Evolutionary conservation across 1,284 basidiomycete species (phyloP).

Genomic region (Austropuccinia psidii): DNA sequence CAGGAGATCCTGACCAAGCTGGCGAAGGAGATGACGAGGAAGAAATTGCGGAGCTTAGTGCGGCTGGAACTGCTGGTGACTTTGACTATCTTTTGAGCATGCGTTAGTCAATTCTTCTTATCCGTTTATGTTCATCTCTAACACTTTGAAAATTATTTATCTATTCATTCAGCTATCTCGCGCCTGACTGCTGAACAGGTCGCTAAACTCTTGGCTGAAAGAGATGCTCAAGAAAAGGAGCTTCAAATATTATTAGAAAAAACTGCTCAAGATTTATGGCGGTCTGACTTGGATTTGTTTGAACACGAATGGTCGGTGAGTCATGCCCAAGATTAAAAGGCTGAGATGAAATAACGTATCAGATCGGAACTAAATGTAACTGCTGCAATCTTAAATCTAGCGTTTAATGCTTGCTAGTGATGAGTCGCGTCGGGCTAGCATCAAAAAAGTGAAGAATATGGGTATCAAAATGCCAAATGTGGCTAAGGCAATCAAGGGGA

Average conservation of each 20-base stretch:
- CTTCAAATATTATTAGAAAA: constrained; percentile 69
- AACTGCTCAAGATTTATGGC: constrained; percentile 80
- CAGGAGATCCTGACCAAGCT: constrained; percentile 56
- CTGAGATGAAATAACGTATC: not conserved
- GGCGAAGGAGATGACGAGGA: constrained; percentile 61
- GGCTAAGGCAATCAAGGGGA: constrained; percentile 8
- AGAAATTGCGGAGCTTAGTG: constrained; percentile 50
- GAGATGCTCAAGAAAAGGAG: constrained; percentile 73
- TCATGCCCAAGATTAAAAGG: constrained; percentile 38
- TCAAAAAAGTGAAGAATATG: constrained; percentile 12
- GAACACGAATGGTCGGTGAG: constrained; percentile 73
- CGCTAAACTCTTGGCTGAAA: constrained; percentile 71
- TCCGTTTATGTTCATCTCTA: not conserved
- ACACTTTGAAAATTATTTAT: constrained; percentile 37
- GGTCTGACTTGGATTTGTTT: constrained; percentile 77
- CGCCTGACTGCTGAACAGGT: constrained; percentile 56
- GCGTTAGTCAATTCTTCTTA: constrained; percentile 50
- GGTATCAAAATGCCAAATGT: not conserved
- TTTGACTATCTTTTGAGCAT: constrained; percentile 93
- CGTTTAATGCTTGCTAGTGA: not conserved
- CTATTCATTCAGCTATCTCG: constrained; percentile 37
- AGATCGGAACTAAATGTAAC: no score
- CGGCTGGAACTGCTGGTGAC: constrained; percentile 58
- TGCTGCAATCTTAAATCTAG: not conserved
- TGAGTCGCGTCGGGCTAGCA: constrained; percentile 11